phyloP scores from a whole-genome alignment of 805 yeast species.

The Saccharomycopsis sp. region DNA sequence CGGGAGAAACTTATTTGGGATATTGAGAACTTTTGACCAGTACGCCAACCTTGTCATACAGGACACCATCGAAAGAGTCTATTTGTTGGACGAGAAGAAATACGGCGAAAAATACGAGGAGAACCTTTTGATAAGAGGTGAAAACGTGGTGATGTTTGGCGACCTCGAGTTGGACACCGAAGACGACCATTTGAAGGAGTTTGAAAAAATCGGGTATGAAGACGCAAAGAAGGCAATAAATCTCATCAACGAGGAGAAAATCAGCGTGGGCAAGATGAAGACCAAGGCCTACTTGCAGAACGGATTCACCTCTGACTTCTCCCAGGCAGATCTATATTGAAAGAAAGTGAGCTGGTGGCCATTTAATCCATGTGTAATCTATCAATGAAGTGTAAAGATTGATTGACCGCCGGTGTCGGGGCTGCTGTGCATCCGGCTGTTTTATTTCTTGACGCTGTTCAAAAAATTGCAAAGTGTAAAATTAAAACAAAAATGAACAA shows the following conservation, averaged over 20 bases:
- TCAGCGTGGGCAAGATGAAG: conserved; percentile 35
- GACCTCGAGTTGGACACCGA: conserved; percentile 86
- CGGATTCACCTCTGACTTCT: conserved; percentile 51
- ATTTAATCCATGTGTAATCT: no score
- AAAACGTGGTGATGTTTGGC: conserved; percentile 88
- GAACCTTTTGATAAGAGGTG: conserved; percentile 86
- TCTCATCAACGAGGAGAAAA: conserved; percentile 26
- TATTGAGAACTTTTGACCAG: conserved; percentile 90
- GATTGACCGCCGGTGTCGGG: no score
- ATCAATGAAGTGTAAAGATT: no score
- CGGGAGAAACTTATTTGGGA: conserved; percentile 82
- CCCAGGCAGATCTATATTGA: conserved; percentile 46
- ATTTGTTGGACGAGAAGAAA: conserved; percentile 41
- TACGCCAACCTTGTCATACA: conserved; percentile 88
- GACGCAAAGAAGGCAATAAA: conserved; percentile 43
- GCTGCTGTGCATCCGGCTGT: no score
- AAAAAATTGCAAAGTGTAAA: no score
- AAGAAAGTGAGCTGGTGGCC: no score
- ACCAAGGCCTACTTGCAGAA: conserved; percentile 40
- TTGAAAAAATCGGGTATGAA: conserved; percentile 51
- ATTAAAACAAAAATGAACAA: no score
- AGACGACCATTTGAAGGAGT: conserved; percentile 52
- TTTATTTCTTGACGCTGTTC: no score
- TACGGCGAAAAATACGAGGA: conserved; percentile 78
- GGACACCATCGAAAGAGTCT: conserved; percentile 81